Evolutionary conservation across 1,139 yeast genomes (phyloP), one percentile per base, ranked within the genome.

Genomic region (Meyerozyma carpophila): DNA sequence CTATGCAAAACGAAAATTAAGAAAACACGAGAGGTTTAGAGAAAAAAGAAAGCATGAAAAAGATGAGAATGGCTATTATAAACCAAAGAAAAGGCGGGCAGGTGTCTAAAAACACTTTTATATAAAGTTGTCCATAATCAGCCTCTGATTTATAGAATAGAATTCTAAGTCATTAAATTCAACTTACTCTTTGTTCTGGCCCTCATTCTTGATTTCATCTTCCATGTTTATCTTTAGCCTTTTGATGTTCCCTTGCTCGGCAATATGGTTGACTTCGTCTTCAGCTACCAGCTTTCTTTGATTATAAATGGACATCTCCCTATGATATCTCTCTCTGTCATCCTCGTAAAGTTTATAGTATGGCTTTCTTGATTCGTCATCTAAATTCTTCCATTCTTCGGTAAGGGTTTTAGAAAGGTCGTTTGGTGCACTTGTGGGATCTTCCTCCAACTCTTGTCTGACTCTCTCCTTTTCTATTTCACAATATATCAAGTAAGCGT

Each of bases 401-500:
- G 95, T 84, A 70, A 91, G 72, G 16, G 84, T 82, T 54, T 79
- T 82, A 2, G 94, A 83, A 45, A 88, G 71, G 57, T 87, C 96
- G 32, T 68, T 67, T 20, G 72, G 70, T 36, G 72, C 74, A 1
- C 82, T 84, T 2, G 77, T 73, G 41, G 63, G 64, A 39, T 55
- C 56, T 16, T 57, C 59, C 39, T 67, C 72, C 44, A 61, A 65
- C 47, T 82, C 80, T 43, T 73, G 74, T 51, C 79, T 81, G 40
- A 88, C 77, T 43, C 78, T 72, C 43, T 87, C 96, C 62, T 88
- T 86, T 57, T 88, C 94, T 66, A 79, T 68, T 48, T 90, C 97
- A 65, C 97, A 90, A 59, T 86, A 90, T 43, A 88, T 78, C 50
- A 89, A 70, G 57, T 90, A 89, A 8, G 96, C 95, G 62, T 90